A percentile compares a stretch with the other conserved stretches of the same genome.
Conservation (phyloP, 225 moss, liverwort and hornwort species). For the Polytrichum formosum region DNA sequence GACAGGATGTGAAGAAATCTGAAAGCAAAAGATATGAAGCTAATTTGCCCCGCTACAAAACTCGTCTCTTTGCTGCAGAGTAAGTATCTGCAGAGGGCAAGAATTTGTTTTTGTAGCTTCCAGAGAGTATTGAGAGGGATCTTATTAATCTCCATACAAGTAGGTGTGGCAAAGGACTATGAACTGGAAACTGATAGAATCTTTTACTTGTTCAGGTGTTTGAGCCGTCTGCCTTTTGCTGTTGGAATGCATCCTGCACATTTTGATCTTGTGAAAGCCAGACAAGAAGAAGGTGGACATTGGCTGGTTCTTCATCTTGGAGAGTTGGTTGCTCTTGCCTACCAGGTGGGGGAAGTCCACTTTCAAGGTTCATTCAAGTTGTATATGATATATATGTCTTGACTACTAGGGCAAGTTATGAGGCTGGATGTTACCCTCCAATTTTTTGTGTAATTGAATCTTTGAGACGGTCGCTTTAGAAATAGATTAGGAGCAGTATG, state of each 20-base stretch:
- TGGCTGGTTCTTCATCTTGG: slow-evolving; percentile 97
- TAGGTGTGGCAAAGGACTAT: no score
- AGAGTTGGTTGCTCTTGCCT: slow-evolving; percentile 95
- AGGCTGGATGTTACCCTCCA: no score
- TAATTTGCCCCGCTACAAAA: slow-evolving; percentile 88
- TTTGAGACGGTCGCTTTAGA: no score
- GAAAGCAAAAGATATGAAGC: slow-evolving; percentile 68
- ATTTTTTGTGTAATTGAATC: no score
- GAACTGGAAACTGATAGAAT: not conserved
- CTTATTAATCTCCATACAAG: no score
- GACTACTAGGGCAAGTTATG: no score
- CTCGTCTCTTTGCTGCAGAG: slow-evolving; percentile 98
- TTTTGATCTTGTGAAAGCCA: slow-evolving; percentile 79
- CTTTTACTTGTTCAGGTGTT: slow-evolving; percentile 45
- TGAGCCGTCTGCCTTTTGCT: slow-evolving; percentile 82
- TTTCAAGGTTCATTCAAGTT: no score
- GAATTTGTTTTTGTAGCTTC: no score
- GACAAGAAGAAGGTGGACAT: slow-evolving; percentile 69
- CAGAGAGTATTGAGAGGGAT: no score
- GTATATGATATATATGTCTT: no score
- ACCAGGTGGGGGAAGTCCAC: slow-evolving; percentile 43
- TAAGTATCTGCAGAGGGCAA: slow-evolving; percentile 34
- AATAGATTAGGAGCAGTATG: no score
- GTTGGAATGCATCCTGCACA: slow-evolving; percentile 83
- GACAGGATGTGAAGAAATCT: slow-evolving; percentile 43